A percentile compares a stretch with the other conserved stretches of the same genome.
These are phyloP conservation scores for Lolium rigidum DNA, from an alignment of 176 grass and related monocot genomes.

Conservation along the genomic window DNA sequence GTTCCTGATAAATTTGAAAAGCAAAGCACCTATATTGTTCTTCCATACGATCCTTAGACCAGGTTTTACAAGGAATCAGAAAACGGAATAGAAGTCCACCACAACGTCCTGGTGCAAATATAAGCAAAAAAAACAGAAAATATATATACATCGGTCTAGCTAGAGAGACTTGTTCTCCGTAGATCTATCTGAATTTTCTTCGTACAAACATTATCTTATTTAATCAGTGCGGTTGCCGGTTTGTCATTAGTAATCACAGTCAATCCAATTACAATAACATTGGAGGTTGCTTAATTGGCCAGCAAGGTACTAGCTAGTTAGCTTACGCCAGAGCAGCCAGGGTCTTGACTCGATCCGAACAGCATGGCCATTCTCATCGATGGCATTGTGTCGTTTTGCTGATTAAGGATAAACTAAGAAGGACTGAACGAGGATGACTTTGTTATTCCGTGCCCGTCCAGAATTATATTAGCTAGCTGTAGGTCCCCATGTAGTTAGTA, in stretches of 20 bases:
- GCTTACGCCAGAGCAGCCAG: neutral
- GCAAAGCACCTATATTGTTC: too few relatives aligned
- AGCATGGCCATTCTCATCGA: neutral
- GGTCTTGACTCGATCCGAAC: neutral
- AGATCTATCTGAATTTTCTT: neutral
- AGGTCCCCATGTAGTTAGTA: conserved; percentile 6
- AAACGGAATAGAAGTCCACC: too few relatives aligned
- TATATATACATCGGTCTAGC: neutral
- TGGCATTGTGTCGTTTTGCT: conserved; percentile 23
- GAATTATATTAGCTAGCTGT: conserved; percentile 8
- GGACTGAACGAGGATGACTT: neutral
- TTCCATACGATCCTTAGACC: too few relatives aligned
- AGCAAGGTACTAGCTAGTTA: neutral
- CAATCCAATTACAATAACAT: neutral
- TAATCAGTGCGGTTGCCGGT: neutral
- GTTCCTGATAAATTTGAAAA: too few relatives aligned
- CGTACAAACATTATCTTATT: neutral
- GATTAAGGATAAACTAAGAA: conserved; percentile 23
- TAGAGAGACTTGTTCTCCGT: neutral
- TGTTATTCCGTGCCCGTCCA: neutral
- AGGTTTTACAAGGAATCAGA: too few relatives aligned
- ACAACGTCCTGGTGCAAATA: too few relatives aligned
- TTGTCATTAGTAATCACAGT: neutral
- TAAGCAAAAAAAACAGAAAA: too few relatives aligned
- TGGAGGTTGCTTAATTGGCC: neutral